Conservation (phyloP, 1,284 basidiomycete genomes). For the Sphagnurus paluster region DNA sequence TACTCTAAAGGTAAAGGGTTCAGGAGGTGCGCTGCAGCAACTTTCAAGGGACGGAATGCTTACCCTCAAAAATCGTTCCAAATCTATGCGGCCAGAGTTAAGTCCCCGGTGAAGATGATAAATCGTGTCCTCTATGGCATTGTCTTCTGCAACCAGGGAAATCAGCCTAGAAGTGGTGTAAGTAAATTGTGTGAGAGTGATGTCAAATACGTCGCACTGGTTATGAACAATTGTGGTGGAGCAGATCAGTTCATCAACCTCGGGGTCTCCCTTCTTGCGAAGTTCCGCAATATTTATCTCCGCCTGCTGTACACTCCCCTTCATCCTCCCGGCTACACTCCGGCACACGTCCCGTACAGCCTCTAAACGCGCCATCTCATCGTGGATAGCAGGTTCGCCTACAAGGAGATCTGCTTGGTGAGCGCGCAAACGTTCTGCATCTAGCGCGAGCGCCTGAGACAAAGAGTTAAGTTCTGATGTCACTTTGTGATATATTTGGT, state of each 20-base stretch:
- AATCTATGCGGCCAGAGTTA: constrained; percentile 88
- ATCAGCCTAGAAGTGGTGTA: constrained; percentile 63
- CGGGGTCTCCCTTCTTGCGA: constrained; percentile 72
- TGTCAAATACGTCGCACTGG: constrained; percentile 63
- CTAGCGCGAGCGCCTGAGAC: constrained; percentile 62
- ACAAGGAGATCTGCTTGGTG: constrained; percentile 83
- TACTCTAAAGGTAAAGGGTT: constrained; percentile 54
- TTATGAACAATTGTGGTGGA: constrained; percentile 94
- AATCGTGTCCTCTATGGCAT: constrained; percentile 96
- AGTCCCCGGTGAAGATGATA: constrained; percentile 96
- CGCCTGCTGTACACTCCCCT: constrained; percentile 60
- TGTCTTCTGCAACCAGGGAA: constrained; percentile 97
- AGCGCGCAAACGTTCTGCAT: constrained; percentile 75
- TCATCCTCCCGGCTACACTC: constrained; percentile 70
- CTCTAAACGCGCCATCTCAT: constrained; percentile 94
- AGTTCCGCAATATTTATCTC: constrained; percentile 72
- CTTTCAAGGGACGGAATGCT: constrained; percentile 26
- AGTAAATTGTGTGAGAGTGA: constrained; percentile 13
- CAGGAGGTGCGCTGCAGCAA: constrained; percentile 17
- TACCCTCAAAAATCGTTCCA: constrained; percentile 90
- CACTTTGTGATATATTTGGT: constrained; percentile 77
- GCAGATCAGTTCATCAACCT: constrained; percentile 93
- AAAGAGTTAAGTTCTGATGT: constrained; percentile 68
- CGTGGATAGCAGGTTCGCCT: constrained; percentile 89
- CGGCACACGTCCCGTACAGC: constrained; percentile 94